A percentile compares a stretch with the other conserved stretches of the same genome.
These are phyloP conservation scores for Phytophthora cryptogea DNA, from an alignment of 352 stramenopile genomes.

Conservation along the genomic window DNA sequence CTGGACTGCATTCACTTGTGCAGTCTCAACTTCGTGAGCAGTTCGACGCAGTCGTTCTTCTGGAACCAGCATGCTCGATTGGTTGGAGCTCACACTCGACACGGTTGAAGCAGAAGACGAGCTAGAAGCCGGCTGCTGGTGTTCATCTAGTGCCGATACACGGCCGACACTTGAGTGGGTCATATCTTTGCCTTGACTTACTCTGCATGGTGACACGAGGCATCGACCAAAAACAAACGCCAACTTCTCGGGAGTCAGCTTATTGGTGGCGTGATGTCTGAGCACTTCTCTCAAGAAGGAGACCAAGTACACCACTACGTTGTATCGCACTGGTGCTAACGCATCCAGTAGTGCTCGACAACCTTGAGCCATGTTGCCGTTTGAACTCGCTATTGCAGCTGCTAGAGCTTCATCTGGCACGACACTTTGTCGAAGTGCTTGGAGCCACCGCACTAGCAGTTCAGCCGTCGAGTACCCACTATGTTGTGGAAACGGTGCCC, in stretches of 20 bases:
- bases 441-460: conserved; percentile 90
- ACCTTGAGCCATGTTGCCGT: conserved; percentile 85
- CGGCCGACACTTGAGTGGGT: conserved; percentile 12
- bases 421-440: conserved; percentile 90
- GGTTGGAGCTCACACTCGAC: conserved; percentile 32
- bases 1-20: conserved; percentile 54
- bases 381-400: conserved; percentile 50
- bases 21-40: conserved; percentile 56
- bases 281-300: conserved; percentile 96
- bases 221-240: conserved; percentile 78
- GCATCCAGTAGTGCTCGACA: conserved; percentile 64
- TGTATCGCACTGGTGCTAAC: conserved; percentile 96
- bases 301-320: conserved; percentile 97
- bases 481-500: conserved; percentile 77
- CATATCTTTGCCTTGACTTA: conserved; percentile 20
- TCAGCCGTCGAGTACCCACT: conserved; percentile 92
- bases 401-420: conserved; percentile 85
- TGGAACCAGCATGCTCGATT: conserved; percentile 43
- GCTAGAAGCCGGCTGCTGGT: conserved; percentile 25
- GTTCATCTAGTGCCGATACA: conserved; percentile 28
- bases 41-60: conserved; percentile 67
- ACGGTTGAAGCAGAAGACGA: conserved; percentile 49
- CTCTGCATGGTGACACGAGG: conserved; percentile 58
- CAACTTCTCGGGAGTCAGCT: conserved; percentile 73
- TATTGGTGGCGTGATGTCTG: conserved; percentile 61